A percentile compares a stretch with the other conserved stretches of the same genome.
Evolutionary conservation across 441 rosid species (phyloP).

Genomic region (Cnidoscolus chayamansa): DNA sequence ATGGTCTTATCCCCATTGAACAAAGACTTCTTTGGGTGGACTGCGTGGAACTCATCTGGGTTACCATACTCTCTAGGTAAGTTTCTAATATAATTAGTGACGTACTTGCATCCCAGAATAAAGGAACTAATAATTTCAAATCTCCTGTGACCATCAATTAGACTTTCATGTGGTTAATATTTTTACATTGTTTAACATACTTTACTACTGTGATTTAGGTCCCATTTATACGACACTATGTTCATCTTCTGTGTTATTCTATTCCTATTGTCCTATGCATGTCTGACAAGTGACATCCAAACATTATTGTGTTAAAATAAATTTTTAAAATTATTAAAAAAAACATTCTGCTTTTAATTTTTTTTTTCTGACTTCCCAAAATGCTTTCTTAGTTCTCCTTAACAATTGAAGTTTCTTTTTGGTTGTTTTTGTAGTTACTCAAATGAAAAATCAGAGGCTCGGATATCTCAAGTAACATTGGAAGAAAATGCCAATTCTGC

Average conservation of each 20-base stretch:
- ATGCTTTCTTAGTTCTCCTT: neutral
- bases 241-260: neutral
- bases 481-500: slow-evolving; percentile 44
- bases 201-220: neutral
- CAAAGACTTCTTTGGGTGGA: slow-evolving; percentile 96
- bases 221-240: neutral
- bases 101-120: neutral
- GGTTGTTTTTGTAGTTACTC: slow-evolving; percentile 51
- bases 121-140: neutral
- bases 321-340: neutral
- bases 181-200: neutral
- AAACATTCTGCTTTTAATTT: neutral
- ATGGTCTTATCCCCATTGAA: slow-evolving; percentile 77
- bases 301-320: neutral
- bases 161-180: neutral
- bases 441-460: slow-evolving; percentile 71
- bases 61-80: slow-evolving; percentile 80
- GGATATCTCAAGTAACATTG: slow-evolving; percentile 34
- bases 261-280: neutral
- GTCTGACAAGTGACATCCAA: neutral
- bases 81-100: neutral
- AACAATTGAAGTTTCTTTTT: slow-evolving; percentile 1
- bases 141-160: neutral
- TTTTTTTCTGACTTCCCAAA: neutral
- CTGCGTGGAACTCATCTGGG: slow-evolving; percentile 89